Conservation (phyloP, 768 basidiomycete species). For the Leccinum pellstonianum region DNA sequence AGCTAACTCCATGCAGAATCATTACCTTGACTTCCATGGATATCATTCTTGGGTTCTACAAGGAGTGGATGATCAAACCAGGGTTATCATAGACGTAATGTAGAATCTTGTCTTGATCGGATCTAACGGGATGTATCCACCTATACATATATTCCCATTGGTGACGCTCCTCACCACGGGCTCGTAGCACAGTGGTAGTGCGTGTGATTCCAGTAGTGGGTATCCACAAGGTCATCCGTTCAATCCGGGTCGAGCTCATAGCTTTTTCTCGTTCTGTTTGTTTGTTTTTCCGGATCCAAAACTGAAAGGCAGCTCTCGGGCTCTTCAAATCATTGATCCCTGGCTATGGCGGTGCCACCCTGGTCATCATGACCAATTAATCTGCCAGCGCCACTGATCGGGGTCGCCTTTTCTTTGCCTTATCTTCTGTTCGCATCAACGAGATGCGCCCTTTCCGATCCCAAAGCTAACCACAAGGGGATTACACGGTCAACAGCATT, state of each 20-base stretch:
- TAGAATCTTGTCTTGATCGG: not conserved
- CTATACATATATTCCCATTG: not conserved
- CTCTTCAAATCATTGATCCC: not conserved
- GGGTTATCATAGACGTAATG: constrained; percentile 10
- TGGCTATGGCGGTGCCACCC: not conserved
- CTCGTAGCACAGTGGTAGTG: constrained; percentile 34
- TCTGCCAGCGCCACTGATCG: not conserved
- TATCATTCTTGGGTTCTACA: constrained; percentile 69
- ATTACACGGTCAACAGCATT: not conserved
- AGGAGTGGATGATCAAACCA: constrained; percentile 32
- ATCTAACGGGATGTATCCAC: not conserved
- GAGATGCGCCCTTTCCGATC: not conserved
- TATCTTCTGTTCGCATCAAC: not conserved
- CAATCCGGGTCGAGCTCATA: constrained; percentile 41
- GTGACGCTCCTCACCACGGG: constrained; percentile 6
- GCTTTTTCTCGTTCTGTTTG: not conserved
- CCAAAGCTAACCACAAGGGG: not conserved
- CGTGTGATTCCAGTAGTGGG: constrained; percentile 32
- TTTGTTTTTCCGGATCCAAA: not conserved
- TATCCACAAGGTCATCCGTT: constrained; percentile 46
- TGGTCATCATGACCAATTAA: not conserved
- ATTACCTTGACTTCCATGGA: constrained; percentile 90
- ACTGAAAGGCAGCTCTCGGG: not conserved
- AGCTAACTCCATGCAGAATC: constrained; percentile 49
- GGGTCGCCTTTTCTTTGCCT: not conserved